Evolutionary conservation across 2,329 filamentous ascomycete genomes (phyloP).

Genomic region (Aspergillus fijiensis): DNA sequence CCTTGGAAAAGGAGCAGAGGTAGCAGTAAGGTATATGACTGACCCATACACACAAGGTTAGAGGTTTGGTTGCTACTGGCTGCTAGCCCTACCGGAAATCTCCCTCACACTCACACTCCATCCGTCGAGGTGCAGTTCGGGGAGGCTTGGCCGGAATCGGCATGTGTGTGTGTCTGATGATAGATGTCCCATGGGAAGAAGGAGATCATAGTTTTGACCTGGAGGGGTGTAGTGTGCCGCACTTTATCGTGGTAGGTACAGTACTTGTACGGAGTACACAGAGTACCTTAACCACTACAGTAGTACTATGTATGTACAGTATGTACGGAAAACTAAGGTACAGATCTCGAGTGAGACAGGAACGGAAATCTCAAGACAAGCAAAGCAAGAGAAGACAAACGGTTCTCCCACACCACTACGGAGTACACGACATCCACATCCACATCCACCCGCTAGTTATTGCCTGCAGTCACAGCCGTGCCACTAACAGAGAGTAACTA

Average conservation of each 20-base stretch:
- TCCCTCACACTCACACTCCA: not conserved
- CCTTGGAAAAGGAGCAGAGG: not conserved
- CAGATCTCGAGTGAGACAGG: not conserved
- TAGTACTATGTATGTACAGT: too few species aligned
- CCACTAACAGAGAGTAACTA: too few species aligned
- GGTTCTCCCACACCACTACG: not conserved
- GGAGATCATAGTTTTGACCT: not conserved
- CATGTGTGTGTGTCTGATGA: not conserved
- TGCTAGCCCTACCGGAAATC: not conserved
- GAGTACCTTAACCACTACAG: too few species aligned
- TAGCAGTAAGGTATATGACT: not conserved
- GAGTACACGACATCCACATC: not conserved
- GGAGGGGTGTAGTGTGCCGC: not conserved
- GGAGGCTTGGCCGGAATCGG: not conserved
- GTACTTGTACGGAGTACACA: too few species aligned
- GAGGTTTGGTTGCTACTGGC: not conserved
- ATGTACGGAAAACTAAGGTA: not conserved
- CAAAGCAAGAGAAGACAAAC: not conserved
- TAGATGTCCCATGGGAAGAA: not conserved
- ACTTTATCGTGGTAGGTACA: not conserved
- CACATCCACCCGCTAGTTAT: not conserved
- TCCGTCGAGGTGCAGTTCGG: not conserved
- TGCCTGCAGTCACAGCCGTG: too few species aligned
- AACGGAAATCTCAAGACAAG: not conserved
- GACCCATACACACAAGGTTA: not conserved